Evolutionary conservation across 495 filamentous ascomycete species (phyloP).

Genomic region (Daldinia caldariorum): DNA sequence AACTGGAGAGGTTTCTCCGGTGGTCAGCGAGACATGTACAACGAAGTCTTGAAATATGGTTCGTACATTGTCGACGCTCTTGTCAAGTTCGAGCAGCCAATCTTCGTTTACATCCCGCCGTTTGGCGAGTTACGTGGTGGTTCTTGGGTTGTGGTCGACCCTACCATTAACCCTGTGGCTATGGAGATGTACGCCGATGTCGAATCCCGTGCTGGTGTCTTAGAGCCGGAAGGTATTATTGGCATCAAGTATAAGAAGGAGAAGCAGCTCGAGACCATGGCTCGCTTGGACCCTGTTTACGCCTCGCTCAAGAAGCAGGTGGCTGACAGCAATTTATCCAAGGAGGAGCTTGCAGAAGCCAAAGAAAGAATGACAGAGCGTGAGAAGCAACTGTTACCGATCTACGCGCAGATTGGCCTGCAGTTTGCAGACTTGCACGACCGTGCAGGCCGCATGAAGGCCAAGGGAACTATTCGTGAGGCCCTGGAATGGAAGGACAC

Average conservation of each 20-base stretch:
- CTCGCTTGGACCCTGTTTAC: conserved; percentile 87
- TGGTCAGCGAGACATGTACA: conserved; percentile 99
- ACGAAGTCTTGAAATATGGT: conserved; percentile 99
- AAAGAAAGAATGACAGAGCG: conserved; percentile 89
- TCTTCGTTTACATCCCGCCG: conserved; percentile 98
- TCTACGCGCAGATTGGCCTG: conserved; percentile 90
- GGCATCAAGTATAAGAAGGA: conserved; percentile 98
- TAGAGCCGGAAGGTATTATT: conserved; percentile 98
- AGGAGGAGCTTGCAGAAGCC: conserved; percentile 77
- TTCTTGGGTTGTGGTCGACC: conserved; percentile 98
- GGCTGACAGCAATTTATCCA: conserved; percentile 70
- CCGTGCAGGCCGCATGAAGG: conserved; percentile 95
- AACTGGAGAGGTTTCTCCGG: conserved; percentile 99
- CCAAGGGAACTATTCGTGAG: conserved; percentile 91
- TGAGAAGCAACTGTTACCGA: conserved; percentile 87
- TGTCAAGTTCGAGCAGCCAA: conserved; percentile 97
- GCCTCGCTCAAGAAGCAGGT: conserved; percentile 81
- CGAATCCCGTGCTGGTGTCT: conserved; percentile 93
- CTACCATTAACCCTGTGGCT: conserved; percentile 92
- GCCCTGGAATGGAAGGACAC: conserved; percentile 87
- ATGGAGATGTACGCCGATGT: conserved; percentile 99
- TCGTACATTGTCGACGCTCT: conserved; percentile 98
- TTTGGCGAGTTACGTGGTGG: conserved; percentile 97
- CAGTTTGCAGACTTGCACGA: conserved; percentile 98
- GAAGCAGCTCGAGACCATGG: conserved; percentile 98